Evolutionary conservation across 805 yeast species (phyloP).

Genomic region (Teunomyces gatunensis): DNA sequence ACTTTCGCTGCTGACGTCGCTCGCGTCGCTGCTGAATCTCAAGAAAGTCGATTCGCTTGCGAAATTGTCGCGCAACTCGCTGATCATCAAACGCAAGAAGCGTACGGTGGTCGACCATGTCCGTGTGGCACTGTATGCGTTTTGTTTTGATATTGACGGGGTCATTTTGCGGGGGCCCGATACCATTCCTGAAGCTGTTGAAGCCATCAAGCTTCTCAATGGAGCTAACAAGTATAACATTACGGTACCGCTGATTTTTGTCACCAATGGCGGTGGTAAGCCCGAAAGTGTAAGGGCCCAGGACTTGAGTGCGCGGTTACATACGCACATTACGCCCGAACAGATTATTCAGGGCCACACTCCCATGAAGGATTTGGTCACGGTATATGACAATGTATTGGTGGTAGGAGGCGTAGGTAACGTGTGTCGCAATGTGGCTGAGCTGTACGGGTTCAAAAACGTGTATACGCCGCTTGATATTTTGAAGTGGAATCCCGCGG

Average conservation of each 20-base stretch:
- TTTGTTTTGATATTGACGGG: constrained; percentile 92
- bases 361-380: constrained; percentile 82
- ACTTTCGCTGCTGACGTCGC: constrained; percentile 34
- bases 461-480: constrained; percentile 82
- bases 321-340: constrained; percentile 59
- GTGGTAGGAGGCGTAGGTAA: constrained; percentile 91
- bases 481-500: constrained; percentile 83
- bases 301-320: constrained; percentile 63
- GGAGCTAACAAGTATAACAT: constrained; percentile 78
- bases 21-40: constrained; percentile 34
- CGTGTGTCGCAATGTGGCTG: constrained; percentile 78
- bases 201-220: constrained; percentile 68
- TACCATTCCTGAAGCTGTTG: constrained; percentile 75
- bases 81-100: constrained; percentile 46
- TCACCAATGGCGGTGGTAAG: constrained; percentile 92
- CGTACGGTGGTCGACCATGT: constrained; percentile 61
- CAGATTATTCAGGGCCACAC: constrained; percentile 94
- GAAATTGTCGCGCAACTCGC: constrained; percentile 45
- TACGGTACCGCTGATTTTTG: constrained; percentile 77
- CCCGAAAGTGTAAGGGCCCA: constrained; percentile 72
- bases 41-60: constrained; percentile 45
- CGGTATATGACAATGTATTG: constrained; percentile 64
- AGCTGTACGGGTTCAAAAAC: constrained; percentile 77
- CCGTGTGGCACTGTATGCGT: constrained; percentile 78
- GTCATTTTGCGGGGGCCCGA: constrained; percentile 83